phyloP scores from a whole-genome alignment of 2,329 filamentous ascomycete species.

The Amylocarpus encephaloides region DNA sequence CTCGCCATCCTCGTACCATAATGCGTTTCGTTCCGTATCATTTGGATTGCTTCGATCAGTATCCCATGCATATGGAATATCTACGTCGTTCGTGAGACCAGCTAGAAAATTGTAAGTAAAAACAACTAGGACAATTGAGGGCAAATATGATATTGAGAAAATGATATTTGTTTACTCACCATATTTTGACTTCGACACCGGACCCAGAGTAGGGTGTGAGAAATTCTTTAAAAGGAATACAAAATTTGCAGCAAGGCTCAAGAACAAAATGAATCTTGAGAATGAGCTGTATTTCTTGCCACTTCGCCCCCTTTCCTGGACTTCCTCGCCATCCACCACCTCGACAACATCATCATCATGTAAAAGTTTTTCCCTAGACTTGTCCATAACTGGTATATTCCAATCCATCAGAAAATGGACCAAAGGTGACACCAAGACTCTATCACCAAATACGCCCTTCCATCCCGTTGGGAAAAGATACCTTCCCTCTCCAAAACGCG shows the following conservation, averaged over 20 bases:
- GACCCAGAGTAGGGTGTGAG: neutral
- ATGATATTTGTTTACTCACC: neutral
- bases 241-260: neutral
- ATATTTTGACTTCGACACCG: neutral
- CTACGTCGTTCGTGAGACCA: conserved; percentile 2
- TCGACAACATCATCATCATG: too few species aligned
- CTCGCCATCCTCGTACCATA: conserved; percentile 3
- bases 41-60: neutral
- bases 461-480: too few species aligned
- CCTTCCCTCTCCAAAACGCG: too few species aligned
- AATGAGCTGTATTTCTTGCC: neutral
- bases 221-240: neutral
- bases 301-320: too few species aligned
- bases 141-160: too few species aligned
- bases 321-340: too few species aligned
- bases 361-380: too few species aligned
- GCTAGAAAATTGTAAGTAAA: neutral
- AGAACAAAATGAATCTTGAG: neutral
- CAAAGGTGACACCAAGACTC: too few species aligned
- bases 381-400: too few species aligned
- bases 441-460: too few species aligned
- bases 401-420: too few species aligned
- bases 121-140: too few species aligned
- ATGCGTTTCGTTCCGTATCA: conserved; percentile 1
- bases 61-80: conserved; percentile 2